Base-by-base conservation (phyloP, 768 basidiomycete species). In the Lentinula lateritia region DNA sequence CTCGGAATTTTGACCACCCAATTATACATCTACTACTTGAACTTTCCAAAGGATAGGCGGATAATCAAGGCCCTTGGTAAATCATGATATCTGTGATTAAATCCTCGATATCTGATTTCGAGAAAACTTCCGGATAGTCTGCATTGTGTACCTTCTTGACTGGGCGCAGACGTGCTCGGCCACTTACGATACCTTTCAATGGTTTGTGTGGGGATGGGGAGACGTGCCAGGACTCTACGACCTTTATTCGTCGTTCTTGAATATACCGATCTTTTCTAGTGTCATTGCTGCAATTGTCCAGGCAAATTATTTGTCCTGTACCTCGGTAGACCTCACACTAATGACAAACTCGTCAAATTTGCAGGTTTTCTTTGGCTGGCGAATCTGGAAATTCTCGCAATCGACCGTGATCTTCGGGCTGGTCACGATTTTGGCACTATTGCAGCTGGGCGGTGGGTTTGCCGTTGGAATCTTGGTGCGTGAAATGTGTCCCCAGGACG, bases 181-280 rank as follows among this genome's bases (percentile, higher is more conserved):
- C 6, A 67, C 66, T 1, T 65, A 67, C 35, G 66, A 67, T 45
- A 62, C 50, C 3, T 64, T 67, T 36, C 66, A 67, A 28, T 67
- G 66, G 66, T 67, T 66, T 41, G 65, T 65, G 16, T 64, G 60
- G 56, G 66, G 65, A 8, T 67, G 63, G 62, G 66, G 66, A 7
- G 38, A 46, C 20, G 45, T 54, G 2, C 52, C 57, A 3, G 52
- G 48, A 1, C 59, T 67, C 15, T 62, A 62, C 58, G 41, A 43
- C 16, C 15, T 62, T 4, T 64, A 58, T 58, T 62, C 50, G 8
- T 12, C 23, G 1, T 67, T 62, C 39, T 48, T 67, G 46, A 66
- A 67, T 54, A 56, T 67, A 20, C 65, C 65, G 15, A 52, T 63
- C 23, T 53, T 67, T 15, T 52, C 61, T 23, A 66, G 66, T 41